A percentile compares a stretch with the other conserved stretches of the same genome.
phyloP scores from a whole-genome alignment of 305 asterid species.

The Plantago coronopus region DNA sequence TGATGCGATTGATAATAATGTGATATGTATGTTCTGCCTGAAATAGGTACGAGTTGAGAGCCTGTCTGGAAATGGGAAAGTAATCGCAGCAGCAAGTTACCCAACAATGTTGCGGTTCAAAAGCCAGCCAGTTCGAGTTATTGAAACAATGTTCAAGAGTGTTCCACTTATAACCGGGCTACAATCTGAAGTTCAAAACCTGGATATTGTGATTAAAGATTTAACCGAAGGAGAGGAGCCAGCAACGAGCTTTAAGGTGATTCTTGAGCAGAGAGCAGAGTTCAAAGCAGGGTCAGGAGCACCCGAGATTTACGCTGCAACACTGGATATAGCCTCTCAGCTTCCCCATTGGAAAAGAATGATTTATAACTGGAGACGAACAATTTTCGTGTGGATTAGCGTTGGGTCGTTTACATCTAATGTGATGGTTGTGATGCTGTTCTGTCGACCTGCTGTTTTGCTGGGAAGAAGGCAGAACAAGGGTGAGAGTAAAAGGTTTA shows the following conservation, averaged over 20 bases:
- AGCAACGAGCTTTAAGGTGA: conserved; percentile 38
- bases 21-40: too few relatives aligned
- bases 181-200: conserved; percentile 48
- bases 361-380: conserved; percentile 54
- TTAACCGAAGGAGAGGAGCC: conserved; percentile 41
- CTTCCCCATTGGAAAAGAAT: conserved; percentile 40
- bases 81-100: conserved; percentile 37
- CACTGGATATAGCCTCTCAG: conserved; percentile 42
- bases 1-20: too few relatives aligned
- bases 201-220: conserved; percentile 32
- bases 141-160: conserved; percentile 35
- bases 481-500: conserved; percentile 20
- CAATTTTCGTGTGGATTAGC: conserved; percentile 54
- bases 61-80: conserved; percentile 40
- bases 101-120: conserved; percentile 63
- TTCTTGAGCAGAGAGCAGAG: conserved; percentile 57
- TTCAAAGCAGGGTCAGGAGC: conserved; percentile 44
- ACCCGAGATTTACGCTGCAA: conserved; percentile 57
- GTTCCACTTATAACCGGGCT: conserved; percentile 51
- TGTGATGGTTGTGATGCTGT: conserved; percentile 28
- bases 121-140: conserved; percentile 40
- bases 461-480: conserved; percentile 28
- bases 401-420: conserved; percentile 32
- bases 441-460: conserved; percentile 36
- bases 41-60: conserved; percentile 57